These are phyloP conservation scores for Fraxinus cuspidata DNA, from an alignment of 257 asterid genomes.

Conservation along the genomic window DNA sequence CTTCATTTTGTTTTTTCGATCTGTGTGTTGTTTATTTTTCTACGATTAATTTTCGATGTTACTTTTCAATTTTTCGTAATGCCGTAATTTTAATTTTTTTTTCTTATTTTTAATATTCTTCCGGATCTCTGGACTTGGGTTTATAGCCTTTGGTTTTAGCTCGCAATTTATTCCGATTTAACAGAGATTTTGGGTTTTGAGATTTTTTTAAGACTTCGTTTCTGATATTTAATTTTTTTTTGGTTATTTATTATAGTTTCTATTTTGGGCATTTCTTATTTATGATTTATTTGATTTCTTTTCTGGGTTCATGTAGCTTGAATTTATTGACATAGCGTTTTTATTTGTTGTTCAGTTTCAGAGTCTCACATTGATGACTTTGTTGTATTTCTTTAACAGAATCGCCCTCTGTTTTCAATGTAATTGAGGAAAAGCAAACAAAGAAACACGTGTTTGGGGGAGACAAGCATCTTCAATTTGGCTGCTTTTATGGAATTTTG, in stretches of 20 bases:
- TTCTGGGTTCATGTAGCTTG: constrained; percentile 8
- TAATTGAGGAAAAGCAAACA: constrained; percentile 9
- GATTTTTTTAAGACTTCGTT: neutral
- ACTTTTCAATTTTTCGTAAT: constrained; percentile 23
- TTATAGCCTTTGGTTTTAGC: constrained; percentile 30
- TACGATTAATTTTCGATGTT: constrained; percentile 8
- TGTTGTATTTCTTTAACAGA: constrained; percentile 18
- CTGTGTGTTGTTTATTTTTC: constrained; percentile 18
- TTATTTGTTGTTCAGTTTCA: neutral
- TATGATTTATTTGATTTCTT: neutral
- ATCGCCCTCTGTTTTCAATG: neutral
- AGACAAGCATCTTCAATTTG: constrained; percentile 16
- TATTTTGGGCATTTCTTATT: neutral
- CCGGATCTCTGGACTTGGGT: constrained; percentile 46
- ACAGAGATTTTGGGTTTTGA: constrained; percentile 1
- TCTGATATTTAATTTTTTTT: neutral
- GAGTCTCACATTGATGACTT: constrained; percentile 21
- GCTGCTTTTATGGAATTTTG: constrained; percentile 12
- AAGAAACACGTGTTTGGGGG: constrained; percentile 12
- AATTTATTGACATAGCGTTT: neutral
- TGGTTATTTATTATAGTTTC: constrained; percentile 1
- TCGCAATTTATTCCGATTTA: neutral
- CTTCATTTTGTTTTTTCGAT: constrained; percentile 16
- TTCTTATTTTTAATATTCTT: constrained; percentile 13
- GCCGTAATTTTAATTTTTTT: neutral